Evolutionary conservation across 108 stramenopile species (phyloP).

Genomic region (Conticribra weissflogii): DNA sequence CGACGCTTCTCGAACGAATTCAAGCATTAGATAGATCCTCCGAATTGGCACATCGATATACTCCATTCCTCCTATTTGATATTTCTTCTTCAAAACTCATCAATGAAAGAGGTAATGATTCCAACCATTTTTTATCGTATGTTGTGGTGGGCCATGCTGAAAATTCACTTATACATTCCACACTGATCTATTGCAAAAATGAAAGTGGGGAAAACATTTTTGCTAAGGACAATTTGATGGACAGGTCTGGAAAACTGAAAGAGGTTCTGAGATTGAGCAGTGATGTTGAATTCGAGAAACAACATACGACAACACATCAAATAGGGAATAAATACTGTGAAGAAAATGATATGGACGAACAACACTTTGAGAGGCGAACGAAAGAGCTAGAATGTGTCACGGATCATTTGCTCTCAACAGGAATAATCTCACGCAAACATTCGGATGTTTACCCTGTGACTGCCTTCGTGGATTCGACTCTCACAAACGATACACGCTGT

Average conservation of each 20-base stretch:
- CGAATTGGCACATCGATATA: conserved; percentile 11
- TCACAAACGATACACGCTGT: neutral
- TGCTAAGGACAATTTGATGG: neutral
- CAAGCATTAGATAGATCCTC: conserved; percentile 19
- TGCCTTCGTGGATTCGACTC: conserved; percentile 2
- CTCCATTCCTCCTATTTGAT: conserved; percentile 15
- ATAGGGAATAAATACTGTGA: neutral
- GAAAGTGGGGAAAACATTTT: conserved; percentile 15
- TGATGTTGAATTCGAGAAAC: conserved; percentile 6
- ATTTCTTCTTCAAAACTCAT: neutral
- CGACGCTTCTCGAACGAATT: conserved; percentile 25
- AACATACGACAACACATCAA: too few species aligned
- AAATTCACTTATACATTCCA: conserved; percentile 17
- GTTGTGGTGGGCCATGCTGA: conserved; percentile 23
- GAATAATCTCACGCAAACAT: conserved; percentile 13
- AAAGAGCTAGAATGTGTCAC: conserved; percentile 14
- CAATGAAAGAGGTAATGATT: too few species aligned
- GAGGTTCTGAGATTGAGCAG: conserved; percentile 10
- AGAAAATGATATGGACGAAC: neutral
- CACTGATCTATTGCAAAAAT: conserved; percentile 12
- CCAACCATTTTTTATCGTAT: neutral
- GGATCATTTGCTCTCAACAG: neutral
- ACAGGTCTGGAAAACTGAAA: conserved; percentile 6
- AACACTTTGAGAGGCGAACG: conserved; percentile 18
- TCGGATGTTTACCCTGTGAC: conserved; percentile 28